phyloP scores from a whole-genome alignment of 345 rosid genomes.

The Citrus australasica region DNA sequence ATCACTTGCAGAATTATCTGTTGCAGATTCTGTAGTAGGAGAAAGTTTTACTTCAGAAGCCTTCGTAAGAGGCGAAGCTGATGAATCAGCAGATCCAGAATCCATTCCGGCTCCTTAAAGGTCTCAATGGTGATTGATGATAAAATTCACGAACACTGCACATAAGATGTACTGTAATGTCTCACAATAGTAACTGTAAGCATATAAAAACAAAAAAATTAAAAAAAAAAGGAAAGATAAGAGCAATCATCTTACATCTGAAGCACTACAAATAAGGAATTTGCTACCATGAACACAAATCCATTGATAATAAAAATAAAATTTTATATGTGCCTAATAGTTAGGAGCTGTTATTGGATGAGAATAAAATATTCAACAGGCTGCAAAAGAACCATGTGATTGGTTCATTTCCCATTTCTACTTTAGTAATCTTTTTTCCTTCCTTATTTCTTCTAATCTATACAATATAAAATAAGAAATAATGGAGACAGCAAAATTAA shows the following conservation, averaged over 20 bases:
- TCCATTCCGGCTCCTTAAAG: conserved; percentile 32
- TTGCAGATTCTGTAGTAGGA: conserved; percentile 33
- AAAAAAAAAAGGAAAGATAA: not conserved
- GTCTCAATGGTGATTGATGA: conserved; percentile 13
- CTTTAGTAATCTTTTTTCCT: not conserved
- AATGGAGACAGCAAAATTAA: not conserved
- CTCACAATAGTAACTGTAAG: conserved; percentile 11
- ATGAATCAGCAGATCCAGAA: conserved; percentile 43
- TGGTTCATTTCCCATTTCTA: not conserved
- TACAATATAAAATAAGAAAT: not conserved
- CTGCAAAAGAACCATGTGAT: not conserved
- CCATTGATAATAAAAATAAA: not conserved
- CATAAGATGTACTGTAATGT: conserved; percentile 1
- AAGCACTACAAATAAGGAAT: not conserved
- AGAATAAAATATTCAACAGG: not conserved
- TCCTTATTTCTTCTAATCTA: not conserved
- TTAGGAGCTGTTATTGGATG: not conserved
- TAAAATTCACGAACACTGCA: conserved; percentile 13
- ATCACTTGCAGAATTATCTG: conserved; percentile 40
- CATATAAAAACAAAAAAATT: not conserved
- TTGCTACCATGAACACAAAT: not conserved
- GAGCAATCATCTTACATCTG: not conserved
- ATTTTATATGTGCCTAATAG: not conserved
- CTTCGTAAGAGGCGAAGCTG: conserved; percentile 34
- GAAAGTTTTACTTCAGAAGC: conserved; percentile 39